phyloP scores from a whole-genome alignment of 1,284 basidiomycete species.

The Boletus sp. region DNA sequence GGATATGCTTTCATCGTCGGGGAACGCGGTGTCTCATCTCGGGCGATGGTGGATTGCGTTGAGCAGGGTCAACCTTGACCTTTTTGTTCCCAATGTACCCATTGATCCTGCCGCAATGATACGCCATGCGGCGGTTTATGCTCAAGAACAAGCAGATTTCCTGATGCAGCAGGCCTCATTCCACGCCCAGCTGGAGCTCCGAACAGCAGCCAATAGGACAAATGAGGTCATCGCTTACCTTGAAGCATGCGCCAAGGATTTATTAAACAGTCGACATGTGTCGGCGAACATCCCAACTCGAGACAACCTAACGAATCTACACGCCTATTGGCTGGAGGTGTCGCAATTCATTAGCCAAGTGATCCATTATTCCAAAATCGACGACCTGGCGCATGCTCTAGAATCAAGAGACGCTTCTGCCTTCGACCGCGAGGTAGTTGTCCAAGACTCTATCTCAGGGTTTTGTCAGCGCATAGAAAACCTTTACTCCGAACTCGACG shows the following conservation, averaged over 20 bases:
- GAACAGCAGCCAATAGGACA: slow-evolving; percentile 57
- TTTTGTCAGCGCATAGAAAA: slow-evolving; percentile 58
- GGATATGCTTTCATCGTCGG: slow-evolving; percentile 1
- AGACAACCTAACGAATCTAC: slow-evolving; percentile 57
- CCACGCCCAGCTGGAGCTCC: slow-evolving; percentile 54
- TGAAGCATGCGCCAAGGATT: slow-evolving; percentile 36
- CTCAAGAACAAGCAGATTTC: slow-evolving; percentile 44
- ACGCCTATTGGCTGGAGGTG: slow-evolving; percentile 82
- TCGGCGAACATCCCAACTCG: slow-evolving; percentile 33
- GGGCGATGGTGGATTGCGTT: slow-evolving; percentile 68
- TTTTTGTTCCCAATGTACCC: slow-evolving; percentile 85
- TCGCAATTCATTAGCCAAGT: slow-evolving; percentile 64
- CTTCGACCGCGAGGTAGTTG: slow-evolving; percentile 50
- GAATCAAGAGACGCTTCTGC: slow-evolving; percentile 36
- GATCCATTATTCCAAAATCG: slow-evolving; percentile 45
- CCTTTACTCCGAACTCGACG: slow-evolving; percentile 60
- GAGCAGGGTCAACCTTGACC: slow-evolving; percentile 54
- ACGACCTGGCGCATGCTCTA: slow-evolving; percentile 37
- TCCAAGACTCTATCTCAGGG: slow-evolving; percentile 64
- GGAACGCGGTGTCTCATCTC: slow-evolving; percentile 27
- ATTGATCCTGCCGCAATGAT: slow-evolving; percentile 83
- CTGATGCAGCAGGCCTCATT: slow-evolving; percentile 54
- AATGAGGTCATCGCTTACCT: slow-evolving; percentile 52
- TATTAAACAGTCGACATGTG: slow-evolving; percentile 21
- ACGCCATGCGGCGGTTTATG: slow-evolving; percentile 50